phyloP scores from a whole-genome alignment of 495 filamentous ascomycete species.

The Friedmanniomyces endolithicus region DNA sequence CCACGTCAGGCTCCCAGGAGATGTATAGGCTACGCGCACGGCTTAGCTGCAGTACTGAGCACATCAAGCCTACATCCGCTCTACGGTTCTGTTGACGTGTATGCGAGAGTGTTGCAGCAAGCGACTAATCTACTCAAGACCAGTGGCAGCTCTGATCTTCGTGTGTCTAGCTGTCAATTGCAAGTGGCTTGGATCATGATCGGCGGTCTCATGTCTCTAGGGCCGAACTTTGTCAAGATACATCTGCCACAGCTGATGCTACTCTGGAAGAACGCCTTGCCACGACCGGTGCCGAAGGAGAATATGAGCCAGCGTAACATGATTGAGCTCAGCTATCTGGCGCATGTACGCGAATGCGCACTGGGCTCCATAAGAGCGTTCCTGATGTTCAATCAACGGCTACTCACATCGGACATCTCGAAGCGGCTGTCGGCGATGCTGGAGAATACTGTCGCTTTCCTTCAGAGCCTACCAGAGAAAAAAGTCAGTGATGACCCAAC shows the following conservation, averaged over 20 bases:
- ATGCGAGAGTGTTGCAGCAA: slow-evolving; percentile 79
- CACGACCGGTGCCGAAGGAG: slow-evolving; percentile 84
- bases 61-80: slow-evolving; percentile 77
- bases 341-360: slow-evolving; percentile 91
- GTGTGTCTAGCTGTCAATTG: slow-evolving; percentile 85
- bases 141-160: slow-evolving; percentile 79
- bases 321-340: slow-evolving; percentile 81
- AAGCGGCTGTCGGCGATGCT: slow-evolving; percentile 84
- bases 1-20: slow-evolving; percentile 68
- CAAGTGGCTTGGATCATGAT: slow-evolving; percentile 98
- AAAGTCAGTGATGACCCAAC: slow-evolving; percentile 82
- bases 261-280: slow-evolving; percentile 96
- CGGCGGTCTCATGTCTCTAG: slow-evolving; percentile 88
- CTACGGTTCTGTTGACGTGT: slow-evolving; percentile 90
- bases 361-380: slow-evolving; percentile 84
- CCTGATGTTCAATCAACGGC: slow-evolving; percentile 81
- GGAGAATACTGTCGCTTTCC: slow-evolving; percentile 84
- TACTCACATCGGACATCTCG: slow-evolving; percentile 90
- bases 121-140: slow-evolving; percentile 87
- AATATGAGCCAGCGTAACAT: slow-evolving; percentile 68
- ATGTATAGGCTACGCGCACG: slow-evolving; percentile 88
- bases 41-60: slow-evolving; percentile 81
- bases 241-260: slow-evolving; percentile 88
- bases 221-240: slow-evolving; percentile 97
- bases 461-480: slow-evolving; percentile 67